Evolutionary conservation across 345 rosid species (phyloP), one percentile per base, ranked within the genome.

Genomic region (Gossypium stocksii): DNA sequence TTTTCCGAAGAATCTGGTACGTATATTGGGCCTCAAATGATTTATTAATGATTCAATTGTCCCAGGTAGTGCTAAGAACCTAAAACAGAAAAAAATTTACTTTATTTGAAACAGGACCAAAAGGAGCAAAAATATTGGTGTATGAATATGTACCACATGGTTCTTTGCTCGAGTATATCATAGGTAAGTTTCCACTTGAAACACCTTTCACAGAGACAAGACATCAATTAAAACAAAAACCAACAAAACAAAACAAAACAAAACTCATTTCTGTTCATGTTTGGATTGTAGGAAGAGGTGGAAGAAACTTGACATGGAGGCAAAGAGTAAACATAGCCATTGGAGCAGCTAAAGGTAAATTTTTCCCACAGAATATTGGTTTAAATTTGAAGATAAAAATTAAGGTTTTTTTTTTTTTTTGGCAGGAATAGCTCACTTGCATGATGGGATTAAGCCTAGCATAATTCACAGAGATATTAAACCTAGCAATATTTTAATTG

Each of bases 131-230:
- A 82, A 59, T 80, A 22, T 65, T 86, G 80, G 88, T 88, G 22
- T 88, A 87, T 70, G 89, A 88, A 76, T 90, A 82, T 4, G 92
- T 81, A 43, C 85, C 92, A 1, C 84, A 90, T 56, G 86, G 92
- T n/a, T 88, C 89, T 67, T 66, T 90, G 61, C 89, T 88, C 2
- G 91, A 90, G 67, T 81, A 87, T 80, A 80, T 87, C 48, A 85
- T 75, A 41, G 86, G 90, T 86, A 79, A 77, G 79, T 52, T 72
- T 25, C 46, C 34, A 51, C 4, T 7, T 3, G 19, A 60, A 60
- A 13, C 41, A 61, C 4, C 19, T 29, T n/a, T 20, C n/a, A 34
- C 38, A 34, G 4, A 41, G 17, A 57, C 17, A 20, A 19, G 13
- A 17, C 41, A 34, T 19, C n/a, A 7, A 29, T 23, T 16, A 10